A percentile compares a stretch with the other conserved stretches of the same genome.
Evolutionary conservation across 1,139 yeast genomes (phyloP).

Genomic region (Pichia sp.): DNA sequence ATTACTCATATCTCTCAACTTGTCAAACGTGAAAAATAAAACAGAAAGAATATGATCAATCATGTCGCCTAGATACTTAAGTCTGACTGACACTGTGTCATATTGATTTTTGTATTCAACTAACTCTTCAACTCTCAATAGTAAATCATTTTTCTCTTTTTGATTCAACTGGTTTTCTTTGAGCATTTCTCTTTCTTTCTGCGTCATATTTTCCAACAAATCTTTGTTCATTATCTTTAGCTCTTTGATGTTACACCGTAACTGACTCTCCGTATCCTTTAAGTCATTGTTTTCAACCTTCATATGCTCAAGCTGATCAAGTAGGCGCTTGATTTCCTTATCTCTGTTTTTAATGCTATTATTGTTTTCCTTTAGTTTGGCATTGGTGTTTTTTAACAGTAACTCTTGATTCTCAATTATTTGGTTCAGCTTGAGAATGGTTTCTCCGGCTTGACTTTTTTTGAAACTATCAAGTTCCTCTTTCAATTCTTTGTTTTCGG

Average conservation of each 20-base stretch:
- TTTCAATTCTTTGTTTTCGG: conserved; percentile 20
- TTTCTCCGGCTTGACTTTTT: conserved; percentile 10
- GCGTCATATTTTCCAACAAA: conserved; percentile 54
- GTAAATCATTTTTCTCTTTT: conserved; percentile 41
- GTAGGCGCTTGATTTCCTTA: conserved; percentile 17
- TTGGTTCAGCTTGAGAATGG: conserved; percentile 18
- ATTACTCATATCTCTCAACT: conserved; percentile 30
- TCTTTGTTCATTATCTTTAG: conserved; percentile 45
- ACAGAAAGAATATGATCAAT: conserved; percentile 14
- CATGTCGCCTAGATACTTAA: conserved; percentile 22
- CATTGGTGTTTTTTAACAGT: conserved; percentile 18
- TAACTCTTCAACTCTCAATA: conserved; percentile 40
- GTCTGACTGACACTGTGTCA: conserved; percentile 23
- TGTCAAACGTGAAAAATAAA: conserved; percentile 16
- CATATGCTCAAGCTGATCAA: conserved; percentile 24
- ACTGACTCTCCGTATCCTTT: conserved; percentile 20
- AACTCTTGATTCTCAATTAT: conserved; percentile 18
- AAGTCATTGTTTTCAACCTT: conserved; percentile 24
- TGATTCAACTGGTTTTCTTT: conserved; percentile 44
- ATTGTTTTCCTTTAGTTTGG: conserved; percentile 12
- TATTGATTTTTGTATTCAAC: conserved; percentile 36
- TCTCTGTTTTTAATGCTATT: conserved; percentile 22
- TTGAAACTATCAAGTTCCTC: conserved; percentile 14
- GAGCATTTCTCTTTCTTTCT: conserved; percentile 52
- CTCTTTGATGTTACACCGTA: conserved; percentile 21